Conservation (phyloP, 306 rosid species). For the Pterocarpus santalinus region DNA sequence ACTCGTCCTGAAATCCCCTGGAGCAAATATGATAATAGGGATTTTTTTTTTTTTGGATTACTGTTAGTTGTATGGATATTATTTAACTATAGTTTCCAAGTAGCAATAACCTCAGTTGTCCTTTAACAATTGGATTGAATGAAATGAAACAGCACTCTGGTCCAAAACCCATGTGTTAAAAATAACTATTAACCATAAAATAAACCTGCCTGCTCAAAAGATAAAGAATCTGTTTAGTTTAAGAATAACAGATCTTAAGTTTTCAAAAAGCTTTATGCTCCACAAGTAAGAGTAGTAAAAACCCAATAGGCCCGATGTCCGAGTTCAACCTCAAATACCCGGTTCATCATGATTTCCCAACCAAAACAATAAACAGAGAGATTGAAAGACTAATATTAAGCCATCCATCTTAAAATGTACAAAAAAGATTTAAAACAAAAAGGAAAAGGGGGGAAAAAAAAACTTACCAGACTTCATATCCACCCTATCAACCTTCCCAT, state of each 20-base stretch:
- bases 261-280: slow-evolving; percentile 1
- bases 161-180: background rate
- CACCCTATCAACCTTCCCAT: slow-evolving; percentile 98
- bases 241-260: slow-evolving; percentile 5
- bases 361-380: background rate
- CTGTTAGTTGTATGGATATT: slow-evolving; percentile 6
- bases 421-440: background rate
- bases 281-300: background rate
- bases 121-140: slow-evolving; percentile 17
- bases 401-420: slow-evolving; percentile 24
- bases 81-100: slow-evolving; percentile 24
- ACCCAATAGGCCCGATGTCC: background rate
- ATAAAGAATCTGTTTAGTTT: background rate
- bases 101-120: slow-evolving; percentile 2
- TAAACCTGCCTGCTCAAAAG: background rate
- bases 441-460: slow-evolving; percentile 27
- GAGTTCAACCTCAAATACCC: slow-evolving; percentile 36
- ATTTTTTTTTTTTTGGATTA: background rate
- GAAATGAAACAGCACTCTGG: slow-evolving; percentile 1
- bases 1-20: slow-evolving; percentile 14
- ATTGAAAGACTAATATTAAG: background rate
- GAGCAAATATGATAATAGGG: slow-evolving; percentile 18
- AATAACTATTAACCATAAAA: background rate
- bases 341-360: background rate
- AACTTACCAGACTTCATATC: slow-evolving; percentile 99